These are phyloP conservation scores for Aureococcus anophagefferens DNA, from an alignment of 108 stramenopile species.

Conservation along the genomic window DNA sequence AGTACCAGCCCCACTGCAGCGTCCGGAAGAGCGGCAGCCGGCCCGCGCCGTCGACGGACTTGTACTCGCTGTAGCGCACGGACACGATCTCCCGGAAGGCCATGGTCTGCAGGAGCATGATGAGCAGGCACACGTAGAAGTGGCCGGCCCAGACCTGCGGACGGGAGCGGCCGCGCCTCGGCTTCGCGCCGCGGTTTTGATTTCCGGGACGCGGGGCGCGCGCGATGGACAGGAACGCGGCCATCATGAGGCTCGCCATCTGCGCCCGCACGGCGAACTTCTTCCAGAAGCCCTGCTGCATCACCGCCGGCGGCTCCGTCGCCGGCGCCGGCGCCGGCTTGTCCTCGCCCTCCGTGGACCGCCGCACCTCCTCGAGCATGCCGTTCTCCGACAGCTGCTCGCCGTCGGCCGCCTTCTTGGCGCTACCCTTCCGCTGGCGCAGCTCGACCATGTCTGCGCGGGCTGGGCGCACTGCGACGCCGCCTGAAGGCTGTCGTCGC, in stretches of 20 bases:
- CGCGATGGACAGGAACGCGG: constrained; percentile 44
- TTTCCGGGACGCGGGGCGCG: constrained; percentile 5
- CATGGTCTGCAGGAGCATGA: constrained; percentile 55
- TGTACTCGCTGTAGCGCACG: constrained; percentile 75
- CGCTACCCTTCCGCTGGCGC: too few relatives aligned
- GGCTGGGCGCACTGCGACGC: too few relatives aligned
- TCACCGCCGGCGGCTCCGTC: too few relatives aligned
- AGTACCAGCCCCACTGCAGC: constrained; percentile 95
- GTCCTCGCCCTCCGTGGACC: too few relatives aligned
- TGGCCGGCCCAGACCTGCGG: constrained; percentile 40
- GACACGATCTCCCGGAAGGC: constrained; percentile 90
- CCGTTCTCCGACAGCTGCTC: too few relatives aligned
- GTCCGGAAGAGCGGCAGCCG: constrained; percentile 93
- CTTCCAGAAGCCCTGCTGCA: background rate
- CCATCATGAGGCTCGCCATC: constrained; percentile 39
- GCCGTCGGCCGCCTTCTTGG: too few relatives aligned
- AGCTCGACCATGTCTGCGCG: too few relatives aligned
- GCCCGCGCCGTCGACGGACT: constrained; percentile 56
- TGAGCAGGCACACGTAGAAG: constrained; percentile 65
- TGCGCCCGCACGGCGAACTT: constrained; percentile 47
- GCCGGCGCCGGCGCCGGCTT: too few relatives aligned
- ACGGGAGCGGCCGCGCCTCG: background rate
- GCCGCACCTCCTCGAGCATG: too few relatives aligned
- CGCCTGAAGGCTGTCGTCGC: too few relatives aligned
- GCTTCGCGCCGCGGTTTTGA: too few relatives aligned